Evolutionary conservation across 148 eudicot genomes (phyloP).

Genomic region (Nepenthes mirabilis): DNA sequence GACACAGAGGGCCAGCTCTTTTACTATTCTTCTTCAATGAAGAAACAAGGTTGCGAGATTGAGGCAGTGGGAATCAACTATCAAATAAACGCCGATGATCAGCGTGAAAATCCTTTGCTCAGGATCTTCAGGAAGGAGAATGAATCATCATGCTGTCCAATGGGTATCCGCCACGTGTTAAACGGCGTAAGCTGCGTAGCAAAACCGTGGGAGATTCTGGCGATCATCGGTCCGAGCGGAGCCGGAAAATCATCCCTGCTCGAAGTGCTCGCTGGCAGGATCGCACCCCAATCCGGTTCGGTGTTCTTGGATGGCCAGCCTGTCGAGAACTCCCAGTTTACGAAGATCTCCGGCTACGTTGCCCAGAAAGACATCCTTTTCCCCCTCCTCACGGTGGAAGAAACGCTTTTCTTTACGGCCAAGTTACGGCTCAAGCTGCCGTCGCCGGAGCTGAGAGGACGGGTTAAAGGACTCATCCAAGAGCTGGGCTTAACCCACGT

Average conservation of each 20-base stretch:
- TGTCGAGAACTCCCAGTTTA: constrained; percentile 38
- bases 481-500: constrained; percentile 73
- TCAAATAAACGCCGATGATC: constrained; percentile 33
- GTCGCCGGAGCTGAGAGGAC: constrained; percentile 21
- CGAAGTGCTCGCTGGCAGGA: constrained; percentile 78
- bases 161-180: constrained; percentile 23
- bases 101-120: constrained; percentile 16
- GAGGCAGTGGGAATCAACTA: constrained; percentile 85
- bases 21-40: constrained; percentile 21
- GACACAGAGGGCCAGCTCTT: too few species aligned
- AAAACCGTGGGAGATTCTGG: constrained; percentile 89
- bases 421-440: constrained; percentile 49
- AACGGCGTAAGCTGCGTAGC: constrained; percentile 55
- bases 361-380: constrained; percentile 88
- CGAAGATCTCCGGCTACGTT: constrained; percentile 84
- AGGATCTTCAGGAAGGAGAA: constrained; percentile 5
- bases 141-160: background rate
- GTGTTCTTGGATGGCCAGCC: constrained; percentile 50
- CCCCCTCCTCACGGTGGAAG: constrained; percentile 90
- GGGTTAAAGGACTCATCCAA: constrained; percentile 54
- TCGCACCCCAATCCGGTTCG: constrained; percentile 43
- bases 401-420: constrained; percentile 68
- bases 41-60: constrained; percentile 80
- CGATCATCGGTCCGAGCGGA: constrained; percentile 95
- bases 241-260: constrained; percentile 93